Evolutionary conservation across 2,329 filamentous ascomycete genomes (phyloP).

Genomic region (Fusarium sp.): DNA sequence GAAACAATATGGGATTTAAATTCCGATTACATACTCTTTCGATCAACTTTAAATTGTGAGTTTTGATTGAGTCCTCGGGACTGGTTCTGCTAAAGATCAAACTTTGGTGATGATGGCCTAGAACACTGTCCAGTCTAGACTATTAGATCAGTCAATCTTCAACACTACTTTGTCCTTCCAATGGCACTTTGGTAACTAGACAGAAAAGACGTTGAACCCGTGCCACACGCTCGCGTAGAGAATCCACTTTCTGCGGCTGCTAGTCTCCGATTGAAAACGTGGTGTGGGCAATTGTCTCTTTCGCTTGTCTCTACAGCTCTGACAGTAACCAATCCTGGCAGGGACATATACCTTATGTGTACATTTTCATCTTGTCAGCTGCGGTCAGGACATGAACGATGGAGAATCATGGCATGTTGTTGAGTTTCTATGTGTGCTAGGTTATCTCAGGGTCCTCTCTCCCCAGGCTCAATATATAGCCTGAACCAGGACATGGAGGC

Average conservation of each 20-base stretch:
- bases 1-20: not conserved
- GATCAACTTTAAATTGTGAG: not conserved
- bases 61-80: too few relatives aligned
- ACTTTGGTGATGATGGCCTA: conserved; percentile 2
- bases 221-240: conserved; percentile 26
- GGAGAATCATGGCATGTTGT: conserved; percentile 36
- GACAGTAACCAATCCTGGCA: conserved; percentile 4
- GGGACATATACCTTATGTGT: conserved; percentile 19
- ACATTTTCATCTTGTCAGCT: conserved; percentile 10
- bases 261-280: conserved; percentile 24
- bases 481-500: conserved; percentile 11
- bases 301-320: conserved; percentile 5
- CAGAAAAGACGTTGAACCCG: conserved; percentile 40
- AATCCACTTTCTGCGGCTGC: conserved; percentile 34
- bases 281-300: conserved; percentile 16
- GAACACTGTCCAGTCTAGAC: conserved; percentile 22
- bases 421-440: conserved; percentile 20
- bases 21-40: not conserved
- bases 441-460: conserved; percentile 21
- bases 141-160: conserved; percentile 17
- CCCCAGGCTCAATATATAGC: conserved; percentile 8
- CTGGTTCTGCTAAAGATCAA: not conserved
- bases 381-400: conserved; percentile 28
- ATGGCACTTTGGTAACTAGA: conserved; percentile 5
- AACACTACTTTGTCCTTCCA: conserved; percentile 1